Base-by-base conservation (phyloP, 768 basidiomycete species). In the Leucocoprinus sp. region DNA sequence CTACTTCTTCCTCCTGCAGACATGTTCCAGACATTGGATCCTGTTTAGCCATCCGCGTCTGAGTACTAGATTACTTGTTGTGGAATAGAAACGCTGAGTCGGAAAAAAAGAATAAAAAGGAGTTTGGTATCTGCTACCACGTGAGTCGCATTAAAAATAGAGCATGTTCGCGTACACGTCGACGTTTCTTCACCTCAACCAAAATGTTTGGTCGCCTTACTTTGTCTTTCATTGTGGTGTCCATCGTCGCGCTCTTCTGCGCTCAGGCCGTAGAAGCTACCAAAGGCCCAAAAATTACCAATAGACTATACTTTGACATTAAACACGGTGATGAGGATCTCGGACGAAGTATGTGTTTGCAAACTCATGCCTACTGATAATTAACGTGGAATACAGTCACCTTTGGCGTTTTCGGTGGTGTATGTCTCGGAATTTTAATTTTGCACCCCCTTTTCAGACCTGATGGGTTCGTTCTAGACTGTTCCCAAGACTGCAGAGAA, bases 401-500 rank as follows among this genome's bases (percentile, higher is more conserved):
- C 28, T 79, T 96, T 53, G 93, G 92, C 55, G 78, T 98, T 46
- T 97, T 84, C 57, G 93, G 93, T 49, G 87, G 87, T 53, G 90
- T 87, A 66, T 51, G 73, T 64, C 1, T 27, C 26, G n/a, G n/a
- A n/a, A n/a, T n/a, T n/a, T n/a, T n/a, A n/a, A n/a, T n/a, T n/a
- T n/a, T n/a, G n/a, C n/a, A n/a, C n/a, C n/a, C n/a, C n/a, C n/a
- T n/a, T n/a, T n/a, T n/a, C n/a, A n/a, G n/a, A n/a, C n/a, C n/a
- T n/a, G n/a, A 12, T 35, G 19, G 15, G 5, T 17, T n/a, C 49
- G 3, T 46, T 42, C 4, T 45, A 93, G 85, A 91, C 91, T 37
- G 93, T 96, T 37, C 93, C 93, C 44, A 93, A 93, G 69, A 97
- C 93, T 24, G 93, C 72, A 19, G 93, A 93, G 75, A 98, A 98